Conservation (phyloP, 2,329 filamentous ascomycete species). For the Ophiosphaerella narmari region DNA sequence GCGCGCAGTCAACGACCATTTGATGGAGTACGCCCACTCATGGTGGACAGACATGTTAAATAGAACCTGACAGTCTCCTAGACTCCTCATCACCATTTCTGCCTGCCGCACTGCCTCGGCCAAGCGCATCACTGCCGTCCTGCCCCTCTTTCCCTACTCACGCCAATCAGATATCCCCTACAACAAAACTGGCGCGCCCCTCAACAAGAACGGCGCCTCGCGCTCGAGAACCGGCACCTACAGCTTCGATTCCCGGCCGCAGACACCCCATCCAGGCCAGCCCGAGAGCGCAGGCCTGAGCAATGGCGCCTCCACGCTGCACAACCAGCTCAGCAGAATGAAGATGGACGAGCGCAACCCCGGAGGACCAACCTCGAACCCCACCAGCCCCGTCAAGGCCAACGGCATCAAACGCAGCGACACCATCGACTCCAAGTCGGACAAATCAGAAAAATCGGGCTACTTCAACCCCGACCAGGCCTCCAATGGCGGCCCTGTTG, state of each 20-base stretch:
- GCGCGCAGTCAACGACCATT: slow-evolving; percentile 79
- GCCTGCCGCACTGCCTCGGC: slow-evolving; percentile 95
- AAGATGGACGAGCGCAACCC: slow-evolving; percentile 62
- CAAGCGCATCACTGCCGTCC: slow-evolving; percentile 87
- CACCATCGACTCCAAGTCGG: slow-evolving; percentile 40
- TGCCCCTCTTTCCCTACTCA: slow-evolving; percentile 95
- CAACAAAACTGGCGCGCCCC: slow-evolving; percentile 89
- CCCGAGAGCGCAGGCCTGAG: slow-evolving; percentile 67
- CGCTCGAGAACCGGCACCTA: slow-evolving; percentile 57
- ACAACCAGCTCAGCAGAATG: slow-evolving; percentile 73
- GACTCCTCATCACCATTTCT: slow-evolving; percentile 93
- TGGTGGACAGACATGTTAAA: slow-evolving; percentile 21
- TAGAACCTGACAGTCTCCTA: slow-evolving; percentile 33
- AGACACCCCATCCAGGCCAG: slow-evolving; percentile 77
- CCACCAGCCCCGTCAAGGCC: slow-evolving; percentile 33
- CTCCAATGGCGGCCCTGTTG: slow-evolving; percentile 28
- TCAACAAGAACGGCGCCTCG: slow-evolving; percentile 65
- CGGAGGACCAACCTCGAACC: slow-evolving; percentile 26
- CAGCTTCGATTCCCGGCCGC: slow-evolving; percentile 90
- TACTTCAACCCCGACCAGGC: slow-evolving; percentile 28
- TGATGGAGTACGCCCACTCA: slow-evolving; percentile 68
- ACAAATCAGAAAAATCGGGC: slow-evolving; percentile 28
- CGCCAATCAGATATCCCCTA: slow-evolving; percentile 96
- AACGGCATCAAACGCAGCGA: slow-evolving; percentile 37
- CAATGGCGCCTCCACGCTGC: slow-evolving; percentile 71